phyloP scores from a whole-genome alignment of 2,329 filamentous ascomycete genomes.

The Epichloe elymi region DNA sequence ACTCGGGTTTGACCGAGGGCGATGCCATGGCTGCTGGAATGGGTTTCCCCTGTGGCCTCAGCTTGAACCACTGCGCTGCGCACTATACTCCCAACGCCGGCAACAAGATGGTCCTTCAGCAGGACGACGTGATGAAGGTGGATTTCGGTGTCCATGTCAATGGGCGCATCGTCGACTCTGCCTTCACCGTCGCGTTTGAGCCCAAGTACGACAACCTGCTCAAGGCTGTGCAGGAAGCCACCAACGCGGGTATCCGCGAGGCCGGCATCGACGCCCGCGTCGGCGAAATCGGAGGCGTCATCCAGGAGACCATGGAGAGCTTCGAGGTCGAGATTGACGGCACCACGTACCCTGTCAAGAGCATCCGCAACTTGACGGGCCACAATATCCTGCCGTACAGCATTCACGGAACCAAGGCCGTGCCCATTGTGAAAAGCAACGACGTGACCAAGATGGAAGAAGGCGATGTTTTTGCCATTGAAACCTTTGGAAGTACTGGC shows the following conservation, averaged over 20 bases:
- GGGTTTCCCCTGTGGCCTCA: slow-evolving; percentile 76
- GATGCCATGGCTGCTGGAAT: slow-evolving; percentile 69
- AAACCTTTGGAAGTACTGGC: slow-evolving; percentile 90
- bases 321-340: slow-evolving; percentile 79
- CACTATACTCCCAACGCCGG: slow-evolving; percentile 82
- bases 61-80: slow-evolving; percentile 72
- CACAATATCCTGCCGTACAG: slow-evolving; percentile 82
- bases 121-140: slow-evolving; percentile 69
- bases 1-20: slow-evolving; percentile 63
- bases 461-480: slow-evolving; percentile 87
- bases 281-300: slow-evolving; percentile 68
- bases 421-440: slow-evolving; percentile 81
- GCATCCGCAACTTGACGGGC: slow-evolving; percentile 76
- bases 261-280: slow-evolving; percentile 87
- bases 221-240: slow-evolving; percentile 59
- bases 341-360: slow-evolving; percentile 65
- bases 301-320: slow-evolving; percentile 88
- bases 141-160: slow-evolving; percentile 75
- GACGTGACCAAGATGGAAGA: slow-evolving; percentile 97
- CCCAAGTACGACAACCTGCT: slow-evolving; percentile 63
- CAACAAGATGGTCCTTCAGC: slow-evolving; percentile 61
- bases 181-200: slow-evolving; percentile 68
- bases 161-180: slow-evolving; percentile 68
- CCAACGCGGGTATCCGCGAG: slow-evolving; percentile 70
- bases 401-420: slow-evolving; percentile 87